phyloP scores from a whole-genome alignment of 1,284 basidiomycete genomes.

The Phlebopus sp. region DNA sequence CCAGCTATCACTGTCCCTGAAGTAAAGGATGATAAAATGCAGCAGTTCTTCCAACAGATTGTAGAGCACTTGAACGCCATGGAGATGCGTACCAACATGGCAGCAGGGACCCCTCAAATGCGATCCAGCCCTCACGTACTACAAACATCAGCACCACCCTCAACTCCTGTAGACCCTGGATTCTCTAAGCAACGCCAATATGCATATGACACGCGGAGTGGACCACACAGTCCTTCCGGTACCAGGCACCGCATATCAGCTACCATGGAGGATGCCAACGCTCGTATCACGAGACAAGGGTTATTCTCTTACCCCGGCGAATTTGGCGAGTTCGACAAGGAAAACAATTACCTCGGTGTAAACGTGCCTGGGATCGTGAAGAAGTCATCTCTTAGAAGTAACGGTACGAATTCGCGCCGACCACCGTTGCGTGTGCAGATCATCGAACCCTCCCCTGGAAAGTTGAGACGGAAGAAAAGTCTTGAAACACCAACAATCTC shows the following conservation, averaged over 20 bases:
- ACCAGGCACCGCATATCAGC: conserved; percentile 13
- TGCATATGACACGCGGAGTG: conserved; percentile 7
- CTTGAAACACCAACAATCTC: conserved; percentile 32
- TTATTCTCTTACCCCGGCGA: conserved; percentile 8
- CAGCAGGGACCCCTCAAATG: conserved; percentile 20
- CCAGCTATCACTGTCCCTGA: conserved; percentile 37
- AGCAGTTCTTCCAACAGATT: conserved; percentile 79
- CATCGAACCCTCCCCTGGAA: conserved; percentile 42
- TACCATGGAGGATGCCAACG: conserved; percentile 5
- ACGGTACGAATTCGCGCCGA: conserved; percentile 19
- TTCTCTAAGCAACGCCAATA: conserved; percentile 14
- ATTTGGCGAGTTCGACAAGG: conserved; percentile 34
- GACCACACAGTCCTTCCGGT: not conserved
- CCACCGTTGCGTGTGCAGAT: conserved; percentile 46
- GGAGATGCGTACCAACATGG: conserved; percentile 41
- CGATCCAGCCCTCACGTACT: conserved; percentile 6
- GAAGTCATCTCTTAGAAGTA: conserved; percentile 46
- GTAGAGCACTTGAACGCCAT: conserved; percentile 77
- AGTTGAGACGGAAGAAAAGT: conserved; percentile 45
- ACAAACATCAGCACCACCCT: conserved; percentile 8
- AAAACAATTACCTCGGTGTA: conserved; percentile 28
- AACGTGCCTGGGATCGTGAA: conserved; percentile 26
- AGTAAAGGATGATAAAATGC: conserved; percentile 60
- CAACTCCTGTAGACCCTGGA: conserved; percentile 19
- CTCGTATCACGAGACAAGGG: not conserved